Evolutionary conservation across 208 protist genomes (phyloP), one percentile per base, ranked within the genome.

Genomic region (Leishmania guyanensis): DNA sequence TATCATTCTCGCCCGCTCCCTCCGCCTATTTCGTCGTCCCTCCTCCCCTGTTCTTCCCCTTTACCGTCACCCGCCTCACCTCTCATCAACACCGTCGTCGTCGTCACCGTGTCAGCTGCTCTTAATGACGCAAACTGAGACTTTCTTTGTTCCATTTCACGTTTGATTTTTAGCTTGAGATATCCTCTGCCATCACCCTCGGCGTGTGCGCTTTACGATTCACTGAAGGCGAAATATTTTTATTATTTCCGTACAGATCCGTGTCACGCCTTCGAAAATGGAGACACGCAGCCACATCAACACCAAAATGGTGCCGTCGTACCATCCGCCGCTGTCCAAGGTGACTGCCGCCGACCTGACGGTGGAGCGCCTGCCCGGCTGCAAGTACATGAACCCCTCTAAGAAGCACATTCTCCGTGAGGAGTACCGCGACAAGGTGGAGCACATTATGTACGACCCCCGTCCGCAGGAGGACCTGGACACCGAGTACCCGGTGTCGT

Each of bases 361-460:
- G 58, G 91, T 96, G 76, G 91, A 95, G 71, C 93, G 93, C 73
- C 88, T 97, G 64, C 87, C 91, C 46, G 91, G 92, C 39, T 60
- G 71, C 77, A 91, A 93, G 80, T 96, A 90, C 83, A 60, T 89
- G 53, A 97, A 96, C 83, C 94, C 94, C 14, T 94, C 85, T 74
- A 94, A 92, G 88, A 96, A 97, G 82, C 88, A 93, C 86, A 88
- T 94, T 77, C 83, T 89, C 54, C 89, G 89, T 64, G 81, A 89
- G 46, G 91, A 94, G 87, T 95, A 92, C 84, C 82, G 85, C 54
- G 92, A 97, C 73, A 88, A 91, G 79, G 90, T 95, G 77, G 86
- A 91, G 72, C 88, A 95, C 88, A 96, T 96, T 83, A 97, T 97
- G 94, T 96, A 94, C 85, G 92, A 97, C 80, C 94, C 94, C 29